phyloP scores from a whole-genome alignment of 2,329 filamentous ascomycete genomes.

The Penicillium sp. region DNA sequence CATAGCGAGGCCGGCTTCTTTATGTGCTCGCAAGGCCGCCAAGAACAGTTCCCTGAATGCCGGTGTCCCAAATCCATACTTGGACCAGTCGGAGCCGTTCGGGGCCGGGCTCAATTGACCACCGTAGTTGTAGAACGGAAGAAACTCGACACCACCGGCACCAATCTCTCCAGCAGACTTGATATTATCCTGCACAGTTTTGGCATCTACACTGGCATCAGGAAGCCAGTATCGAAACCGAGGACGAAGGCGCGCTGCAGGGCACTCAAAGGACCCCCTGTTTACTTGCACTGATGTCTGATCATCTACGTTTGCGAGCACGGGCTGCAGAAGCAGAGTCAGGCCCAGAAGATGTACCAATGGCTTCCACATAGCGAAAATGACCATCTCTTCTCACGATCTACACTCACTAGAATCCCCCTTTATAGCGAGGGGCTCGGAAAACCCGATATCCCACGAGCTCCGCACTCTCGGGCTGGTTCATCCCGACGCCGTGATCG shows the following conservation, averaged over 20 bases:
- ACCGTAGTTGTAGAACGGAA: constrained; percentile 44
- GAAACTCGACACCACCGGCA: constrained; percentile 41
- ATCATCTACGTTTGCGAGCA: constrained; percentile 8
- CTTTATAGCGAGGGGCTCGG: neutral
- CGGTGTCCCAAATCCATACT: constrained; percentile 41
- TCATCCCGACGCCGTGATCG: neutral
- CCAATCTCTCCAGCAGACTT: constrained; percentile 31
- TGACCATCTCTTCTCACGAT: neutral
- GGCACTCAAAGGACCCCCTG: constrained; percentile 24
- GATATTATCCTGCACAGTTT: constrained; percentile 33
- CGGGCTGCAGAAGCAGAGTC: constrained; percentile 3
- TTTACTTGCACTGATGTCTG: constrained; percentile 7
- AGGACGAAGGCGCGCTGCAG: constrained; percentile 28
- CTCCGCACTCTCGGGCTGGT: neutral
- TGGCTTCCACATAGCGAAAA: constrained; percentile 1
- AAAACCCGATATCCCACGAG: neutral
- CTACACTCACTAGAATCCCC: neutral
- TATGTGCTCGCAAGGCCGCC: constrained; percentile 30
- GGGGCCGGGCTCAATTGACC: constrained; percentile 7
- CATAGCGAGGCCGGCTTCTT: constrained; percentile 41
- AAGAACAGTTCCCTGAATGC: constrained; percentile 32
- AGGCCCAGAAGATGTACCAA: neutral
- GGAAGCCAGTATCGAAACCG: constrained; percentile 42
- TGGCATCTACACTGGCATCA: constrained; percentile 35
- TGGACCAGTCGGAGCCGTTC: constrained; percentile 34